These are phyloP conservation scores for Pseudocercospora cruenta DNA, from an alignment of 2,329 filamentous ascomycete genomes.

Conservation along the genomic window DNA sequence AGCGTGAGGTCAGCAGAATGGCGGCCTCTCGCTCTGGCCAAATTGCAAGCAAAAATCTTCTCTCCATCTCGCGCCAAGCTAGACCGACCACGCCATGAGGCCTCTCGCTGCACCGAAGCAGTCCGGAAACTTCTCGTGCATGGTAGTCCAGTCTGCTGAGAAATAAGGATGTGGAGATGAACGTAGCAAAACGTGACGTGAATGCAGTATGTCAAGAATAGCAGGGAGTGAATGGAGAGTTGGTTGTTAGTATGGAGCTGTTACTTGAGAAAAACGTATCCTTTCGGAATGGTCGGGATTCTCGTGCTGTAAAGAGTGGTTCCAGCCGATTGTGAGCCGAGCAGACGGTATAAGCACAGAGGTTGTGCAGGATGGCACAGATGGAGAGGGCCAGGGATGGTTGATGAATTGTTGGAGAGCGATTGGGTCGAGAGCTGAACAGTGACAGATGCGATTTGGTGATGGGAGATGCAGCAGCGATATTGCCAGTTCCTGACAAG, in stretches of 20 bases:
- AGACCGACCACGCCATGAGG: background rate
- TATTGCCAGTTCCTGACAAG: background rate
- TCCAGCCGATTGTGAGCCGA: background rate
- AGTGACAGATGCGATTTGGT: background rate
- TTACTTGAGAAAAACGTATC: conserved; percentile 3
- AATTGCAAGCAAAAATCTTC: background rate
- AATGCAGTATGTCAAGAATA: background rate
- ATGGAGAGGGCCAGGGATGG: background rate
- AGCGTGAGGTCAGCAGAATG: background rate
- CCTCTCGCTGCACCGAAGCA: background rate
- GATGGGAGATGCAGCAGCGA: background rate
- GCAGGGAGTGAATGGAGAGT: background rate
- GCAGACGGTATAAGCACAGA: background rate
- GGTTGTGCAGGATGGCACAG: background rate
- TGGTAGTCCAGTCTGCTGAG: background rate
- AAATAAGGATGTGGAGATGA: background rate
- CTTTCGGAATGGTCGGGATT: background rate
- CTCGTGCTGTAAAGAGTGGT: background rate
- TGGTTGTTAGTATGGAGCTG: background rate
- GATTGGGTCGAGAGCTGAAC: background rate
- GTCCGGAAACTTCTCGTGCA: background rate
- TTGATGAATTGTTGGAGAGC: background rate
- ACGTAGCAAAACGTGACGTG: background rate
- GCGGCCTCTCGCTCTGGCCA: background rate
- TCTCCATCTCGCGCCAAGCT: background rate